Evolutionary conservation across 1,139 yeast genomes (phyloP).

Genomic region (Scheffersomyces lignicola): DNA sequence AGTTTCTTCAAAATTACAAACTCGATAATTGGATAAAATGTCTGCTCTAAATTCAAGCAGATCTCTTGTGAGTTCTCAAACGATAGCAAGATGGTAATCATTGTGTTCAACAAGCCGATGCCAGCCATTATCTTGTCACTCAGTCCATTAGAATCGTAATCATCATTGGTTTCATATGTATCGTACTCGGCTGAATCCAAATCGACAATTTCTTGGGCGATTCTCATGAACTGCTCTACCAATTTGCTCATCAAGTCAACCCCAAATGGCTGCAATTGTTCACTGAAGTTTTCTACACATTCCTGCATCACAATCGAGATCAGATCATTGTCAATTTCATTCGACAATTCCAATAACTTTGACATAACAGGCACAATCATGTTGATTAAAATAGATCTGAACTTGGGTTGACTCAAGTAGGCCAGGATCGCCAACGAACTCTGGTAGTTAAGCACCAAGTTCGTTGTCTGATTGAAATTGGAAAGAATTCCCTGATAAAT

Average conservation of each 20-base stretch:
- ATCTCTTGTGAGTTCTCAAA: conserved; percentile 79
- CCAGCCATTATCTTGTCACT: conserved; percentile 89
- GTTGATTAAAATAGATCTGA: conserved; percentile 64
- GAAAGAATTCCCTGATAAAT: conserved; percentile 66
- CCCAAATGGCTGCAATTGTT: conserved; percentile 92
- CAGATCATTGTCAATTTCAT: conserved; percentile 84
- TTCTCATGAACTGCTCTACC: conserved; percentile 75
- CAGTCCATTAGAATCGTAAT: conserved; percentile 40
- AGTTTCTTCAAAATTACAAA: conserved; percentile 62
- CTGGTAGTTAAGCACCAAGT: conserved; percentile 79
- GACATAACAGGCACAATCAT: conserved; percentile 84
- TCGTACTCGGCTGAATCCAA: conserved; percentile 44
- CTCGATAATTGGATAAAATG: conserved; percentile 71
- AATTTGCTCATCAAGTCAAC: conserved; percentile 79
- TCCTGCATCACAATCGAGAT: conserved; percentile 93
- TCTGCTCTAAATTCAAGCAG: conserved; percentile 65
- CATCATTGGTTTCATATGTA: conserved; percentile 43
- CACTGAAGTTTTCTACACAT: conserved; percentile 85
- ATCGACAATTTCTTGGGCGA: conserved; percentile 69
- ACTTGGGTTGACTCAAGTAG: conserved; percentile 62
- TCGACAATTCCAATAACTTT: conserved; percentile 68
- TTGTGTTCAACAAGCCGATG: conserved; percentile 79
- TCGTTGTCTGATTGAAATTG: conserved; percentile 51
- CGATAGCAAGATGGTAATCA: conserved; percentile 82
- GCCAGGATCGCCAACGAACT: conserved; percentile 87